Conservation (phyloP, 768 basidiomycete genomes). For the Cyclocybe aegerita region DNA sequence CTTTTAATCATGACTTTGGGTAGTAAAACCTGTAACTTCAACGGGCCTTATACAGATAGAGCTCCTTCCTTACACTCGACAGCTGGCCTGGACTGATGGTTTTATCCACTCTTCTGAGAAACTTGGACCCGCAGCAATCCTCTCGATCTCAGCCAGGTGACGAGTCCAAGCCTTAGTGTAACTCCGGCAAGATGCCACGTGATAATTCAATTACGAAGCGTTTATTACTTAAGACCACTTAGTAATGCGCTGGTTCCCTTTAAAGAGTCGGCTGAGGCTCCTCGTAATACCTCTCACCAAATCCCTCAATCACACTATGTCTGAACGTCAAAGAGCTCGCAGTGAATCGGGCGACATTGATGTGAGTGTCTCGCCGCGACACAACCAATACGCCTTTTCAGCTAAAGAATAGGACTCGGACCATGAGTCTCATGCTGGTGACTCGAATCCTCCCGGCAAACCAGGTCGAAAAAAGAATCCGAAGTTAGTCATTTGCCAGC, state of each 20-base stretch:
- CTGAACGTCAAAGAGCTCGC: constrained; percentile 52
- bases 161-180: too few relatives aligned
- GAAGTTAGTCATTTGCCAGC: constrained; percentile 50
- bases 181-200: too few relatives aligned
- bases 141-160: too few relatives aligned
- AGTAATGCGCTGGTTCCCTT: too few relatives aligned
- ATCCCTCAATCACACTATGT: constrained; percentile 44
- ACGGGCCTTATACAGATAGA: too few relatives aligned
- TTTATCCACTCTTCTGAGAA: not conserved
- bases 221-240: too few relatives aligned
- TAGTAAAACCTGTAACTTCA: too few relatives aligned
- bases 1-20: too few relatives aligned
- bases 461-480: constrained; percentile 90
- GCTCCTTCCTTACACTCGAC: not conserved
- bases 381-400: constrained; percentile 1
- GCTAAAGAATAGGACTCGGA: constrained; percentile 58
- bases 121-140: too few relatives aligned
- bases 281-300: constrained; percentile 48
- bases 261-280: constrained; percentile 4
- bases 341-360: constrained; percentile 67
- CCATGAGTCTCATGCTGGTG: constrained; percentile 50
- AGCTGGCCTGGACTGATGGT: not conserved
- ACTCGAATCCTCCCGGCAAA: constrained; percentile 49
- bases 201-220: too few relatives aligned
- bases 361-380: constrained; percentile 25